Conservation (phyloP, 202 grass and related monocot species). For the Schoenoplectus triqueter region DNA sequence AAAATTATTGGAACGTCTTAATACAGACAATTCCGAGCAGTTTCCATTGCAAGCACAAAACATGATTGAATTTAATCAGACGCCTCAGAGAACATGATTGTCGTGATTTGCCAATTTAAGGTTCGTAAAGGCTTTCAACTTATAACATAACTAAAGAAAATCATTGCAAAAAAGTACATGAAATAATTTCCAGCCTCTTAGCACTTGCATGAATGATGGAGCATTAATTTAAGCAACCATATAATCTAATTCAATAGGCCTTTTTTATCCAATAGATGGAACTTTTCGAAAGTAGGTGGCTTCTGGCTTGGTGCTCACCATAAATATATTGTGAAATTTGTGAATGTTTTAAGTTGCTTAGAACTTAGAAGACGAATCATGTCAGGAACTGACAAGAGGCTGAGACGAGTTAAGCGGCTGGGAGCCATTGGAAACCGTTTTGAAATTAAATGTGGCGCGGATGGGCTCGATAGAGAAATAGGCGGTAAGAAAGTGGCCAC, state of each 20-base stretch:
- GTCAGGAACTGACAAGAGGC: too few species aligned
- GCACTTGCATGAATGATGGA: background rate
- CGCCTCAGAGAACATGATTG: background rate
- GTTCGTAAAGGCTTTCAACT: background rate
- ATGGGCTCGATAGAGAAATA: too few species aligned
- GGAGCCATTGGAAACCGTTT: too few species aligned
- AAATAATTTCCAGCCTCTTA: background rate
- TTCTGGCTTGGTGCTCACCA: background rate
- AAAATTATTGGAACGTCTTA: background rate
- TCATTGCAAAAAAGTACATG: background rate
- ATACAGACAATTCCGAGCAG: background rate
- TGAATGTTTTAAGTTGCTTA: too few species aligned
- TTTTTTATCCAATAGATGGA: background rate
- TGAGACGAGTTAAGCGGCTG: too few species aligned
- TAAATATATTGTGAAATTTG: background rate
- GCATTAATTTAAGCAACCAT: background rate
- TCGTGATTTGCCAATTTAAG: background rate
- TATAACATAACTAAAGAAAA: background rate
- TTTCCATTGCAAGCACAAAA: background rate
- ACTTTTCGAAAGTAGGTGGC: background rate
- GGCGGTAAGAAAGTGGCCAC: too few species aligned
- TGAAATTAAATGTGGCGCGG: too few species aligned
- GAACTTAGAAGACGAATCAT: background rate
- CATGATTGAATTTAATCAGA: background rate
- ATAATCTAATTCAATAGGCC: background rate